These are phyloP conservation scores for Taphrina communis DNA, from an alignment of 1,139 yeast species.

Conservation along the genomic window DNA sequence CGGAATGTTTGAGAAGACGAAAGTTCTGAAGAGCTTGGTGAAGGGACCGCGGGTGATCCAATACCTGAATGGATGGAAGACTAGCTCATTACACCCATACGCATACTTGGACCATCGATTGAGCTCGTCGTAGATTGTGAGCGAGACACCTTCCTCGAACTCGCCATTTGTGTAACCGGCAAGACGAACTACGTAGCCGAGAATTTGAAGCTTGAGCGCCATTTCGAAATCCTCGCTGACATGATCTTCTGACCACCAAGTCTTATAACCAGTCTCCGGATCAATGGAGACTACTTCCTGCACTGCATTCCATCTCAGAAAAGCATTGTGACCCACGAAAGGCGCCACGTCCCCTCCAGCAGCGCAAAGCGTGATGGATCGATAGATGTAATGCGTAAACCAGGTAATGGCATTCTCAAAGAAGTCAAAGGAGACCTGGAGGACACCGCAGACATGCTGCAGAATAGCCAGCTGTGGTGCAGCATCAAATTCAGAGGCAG, in stretches of 20 bases:
- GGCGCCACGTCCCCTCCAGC: slow-evolving; percentile 45
- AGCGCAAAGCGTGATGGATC: slow-evolving; percentile 42
- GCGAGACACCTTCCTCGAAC: slow-evolving; percentile 45
- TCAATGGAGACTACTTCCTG: slow-evolving; percentile 39
- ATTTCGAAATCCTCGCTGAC: slow-evolving; percentile 45
- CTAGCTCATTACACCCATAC: slow-evolving; percentile 44
- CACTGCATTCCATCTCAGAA: slow-evolving; percentile 44
- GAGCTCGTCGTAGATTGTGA: slow-evolving; percentile 45
- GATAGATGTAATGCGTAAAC: slow-evolving; percentile 44
- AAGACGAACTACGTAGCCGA: slow-evolving; percentile 44
- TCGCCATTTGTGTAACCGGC: slow-evolving; percentile 43
- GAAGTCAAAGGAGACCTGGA: slow-evolving; percentile 43
- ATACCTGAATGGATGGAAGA: slow-evolving; percentile 42
- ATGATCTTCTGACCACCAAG: slow-evolving; percentile 44
- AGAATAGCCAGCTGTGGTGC: slow-evolving; percentile 45
- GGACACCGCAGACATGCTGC: slow-evolving; percentile 44
- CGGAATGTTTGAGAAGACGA: slow-evolving; percentile 42
- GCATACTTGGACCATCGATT: slow-evolving; percentile 46
- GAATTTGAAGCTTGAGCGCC: slow-evolving; percentile 44
- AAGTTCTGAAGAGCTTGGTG: slow-evolving; percentile 44
- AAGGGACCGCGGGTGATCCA: slow-evolving; percentile 43
- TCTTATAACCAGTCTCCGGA: slow-evolving; percentile 21
- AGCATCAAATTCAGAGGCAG: slow-evolving; percentile 44
- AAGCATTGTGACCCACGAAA: slow-evolving; percentile 45
- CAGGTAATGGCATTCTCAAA: slow-evolving; percentile 44